These are phyloP conservation scores for Cryomyces minteri DNA, from an alignment of 495 filamentous ascomycete species.

Conservation along the genomic window DNA sequence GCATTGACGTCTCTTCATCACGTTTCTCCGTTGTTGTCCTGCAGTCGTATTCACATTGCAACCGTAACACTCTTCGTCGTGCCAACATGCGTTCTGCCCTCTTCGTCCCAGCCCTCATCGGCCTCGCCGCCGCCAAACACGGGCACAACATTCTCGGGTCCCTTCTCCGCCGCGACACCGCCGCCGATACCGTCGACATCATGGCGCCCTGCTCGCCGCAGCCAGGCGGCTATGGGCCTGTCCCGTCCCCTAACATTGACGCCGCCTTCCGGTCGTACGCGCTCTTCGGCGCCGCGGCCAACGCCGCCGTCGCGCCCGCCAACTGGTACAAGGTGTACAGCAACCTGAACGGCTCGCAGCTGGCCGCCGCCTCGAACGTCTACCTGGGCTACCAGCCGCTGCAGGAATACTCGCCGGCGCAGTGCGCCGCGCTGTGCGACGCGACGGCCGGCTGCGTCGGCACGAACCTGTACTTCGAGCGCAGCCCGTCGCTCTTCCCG, in stretches of 20 bases:
- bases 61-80: no score
- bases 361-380: neutral
- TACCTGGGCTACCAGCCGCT: neutral
- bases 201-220: neutral
- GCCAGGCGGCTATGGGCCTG: neutral
- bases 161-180: no score
- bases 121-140: no score
- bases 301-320: neutral
- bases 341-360: neutral
- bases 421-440: neutral
- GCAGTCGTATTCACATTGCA: no score
- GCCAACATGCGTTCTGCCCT: no score
- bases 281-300: neutral
- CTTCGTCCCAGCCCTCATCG: no score
- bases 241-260: neutral
- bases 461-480: neutral
- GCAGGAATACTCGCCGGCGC: neutral
- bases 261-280: neutral
- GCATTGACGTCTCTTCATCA: no score
- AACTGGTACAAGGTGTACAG: neutral
- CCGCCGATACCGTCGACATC: no score
- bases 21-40: no score
- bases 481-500: neutral
- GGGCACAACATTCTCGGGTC: no score
- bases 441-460: neutral